Conservation (phyloP, 2,329 filamentous ascomycete genomes). For the Helotiales sp. region DNA sequence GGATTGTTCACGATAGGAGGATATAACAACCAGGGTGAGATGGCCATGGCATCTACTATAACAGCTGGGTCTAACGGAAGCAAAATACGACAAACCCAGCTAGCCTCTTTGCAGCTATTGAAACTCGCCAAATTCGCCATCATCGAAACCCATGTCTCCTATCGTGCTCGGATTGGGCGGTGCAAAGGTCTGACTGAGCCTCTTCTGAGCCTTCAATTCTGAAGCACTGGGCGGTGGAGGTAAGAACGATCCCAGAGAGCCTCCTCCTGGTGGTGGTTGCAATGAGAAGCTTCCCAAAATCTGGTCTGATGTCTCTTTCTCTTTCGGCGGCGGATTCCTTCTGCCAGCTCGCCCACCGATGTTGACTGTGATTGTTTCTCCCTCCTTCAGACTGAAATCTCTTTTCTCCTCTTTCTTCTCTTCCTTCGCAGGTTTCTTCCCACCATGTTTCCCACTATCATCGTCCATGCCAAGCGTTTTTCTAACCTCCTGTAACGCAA, state of each 20-base stretch:
- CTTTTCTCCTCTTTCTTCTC: conserved; percentile 52
- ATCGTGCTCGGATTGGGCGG: conserved; percentile 42
- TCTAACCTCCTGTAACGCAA: conserved; percentile 75
- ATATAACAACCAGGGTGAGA: too few species aligned
- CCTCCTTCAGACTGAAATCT: conserved; percentile 85
- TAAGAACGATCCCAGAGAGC: conserved; percentile 46
- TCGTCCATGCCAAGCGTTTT: conserved; percentile 66
- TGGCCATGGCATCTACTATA: background rate
- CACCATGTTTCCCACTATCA: conserved; percentile 36
- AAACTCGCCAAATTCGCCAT: conserved; percentile 88
- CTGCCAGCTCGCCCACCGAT: conserved; percentile 55
- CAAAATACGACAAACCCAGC: background rate
- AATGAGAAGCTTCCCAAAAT: conserved; percentile 59
- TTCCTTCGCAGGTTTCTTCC: conserved; percentile 32
- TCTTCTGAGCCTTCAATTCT: conserved; percentile 61
- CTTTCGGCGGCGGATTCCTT: conserved; percentile 18
- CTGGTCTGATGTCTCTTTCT: conserved; percentile 27
- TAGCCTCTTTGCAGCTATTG: conserved; percentile 23
- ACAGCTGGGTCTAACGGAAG: background rate
- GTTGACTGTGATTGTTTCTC: conserved; percentile 84
- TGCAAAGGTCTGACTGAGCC: conserved; percentile 51
- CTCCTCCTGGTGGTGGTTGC: conserved; percentile 57
- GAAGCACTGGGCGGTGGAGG: conserved; percentile 67
- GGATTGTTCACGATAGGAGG: too few species aligned
- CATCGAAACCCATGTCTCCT: conserved; percentile 58